Percentiles rank a stretch among this genome's conserved stretches.
Evolutionary conservation across 495 filamentous ascomycete species (phyloP).

Genomic region (Lichina pygmaea): DNA sequence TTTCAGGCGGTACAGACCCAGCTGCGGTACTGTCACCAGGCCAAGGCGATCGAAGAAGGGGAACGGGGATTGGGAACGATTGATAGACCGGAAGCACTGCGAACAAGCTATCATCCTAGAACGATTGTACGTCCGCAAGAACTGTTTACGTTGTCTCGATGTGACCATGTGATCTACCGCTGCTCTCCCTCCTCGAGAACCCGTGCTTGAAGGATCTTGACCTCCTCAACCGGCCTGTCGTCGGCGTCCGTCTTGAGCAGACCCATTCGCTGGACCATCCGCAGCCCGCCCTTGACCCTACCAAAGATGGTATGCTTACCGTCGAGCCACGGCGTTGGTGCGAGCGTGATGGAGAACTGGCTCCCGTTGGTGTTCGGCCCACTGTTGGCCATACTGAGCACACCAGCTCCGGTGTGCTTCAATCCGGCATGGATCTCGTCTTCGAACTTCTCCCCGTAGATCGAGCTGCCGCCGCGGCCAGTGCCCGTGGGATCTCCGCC

Average conservation of each 20-base stretch:
- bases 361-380: conserved; percentile 86
- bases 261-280: conserved; percentile 69
- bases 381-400: conserved; percentile 88
- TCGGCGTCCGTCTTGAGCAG: conserved; percentile 60
- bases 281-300: conserved; percentile 62
- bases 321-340: conserved; percentile 90
- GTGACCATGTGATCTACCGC: no score
- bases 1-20: background rate
- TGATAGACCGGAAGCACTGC: no score
- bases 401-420: conserved; percentile 83
- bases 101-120: no score
- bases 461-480: conserved; percentile 65
- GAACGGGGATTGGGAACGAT: no score
- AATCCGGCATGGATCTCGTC: conserved; percentile 59
- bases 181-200: conserved; percentile 26
- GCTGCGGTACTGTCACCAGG: no score
- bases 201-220: conserved; percentile 50
- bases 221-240: conserved; percentile 58
- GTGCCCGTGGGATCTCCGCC: conserved; percentile 91
- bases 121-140: no score
- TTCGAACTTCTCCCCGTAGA: conserved; percentile 87
- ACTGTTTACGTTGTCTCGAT: no score
- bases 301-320: conserved; percentile 97
- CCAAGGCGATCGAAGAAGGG: no score
- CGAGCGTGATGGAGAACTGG: conserved; percentile 73